Percentiles rank a stretch among this genome's conserved stretches.
These are phyloP conservation scores for Fraxinus paxiana DNA, from an alignment of 305 asterid species.

Conservation along the genomic window DNA sequence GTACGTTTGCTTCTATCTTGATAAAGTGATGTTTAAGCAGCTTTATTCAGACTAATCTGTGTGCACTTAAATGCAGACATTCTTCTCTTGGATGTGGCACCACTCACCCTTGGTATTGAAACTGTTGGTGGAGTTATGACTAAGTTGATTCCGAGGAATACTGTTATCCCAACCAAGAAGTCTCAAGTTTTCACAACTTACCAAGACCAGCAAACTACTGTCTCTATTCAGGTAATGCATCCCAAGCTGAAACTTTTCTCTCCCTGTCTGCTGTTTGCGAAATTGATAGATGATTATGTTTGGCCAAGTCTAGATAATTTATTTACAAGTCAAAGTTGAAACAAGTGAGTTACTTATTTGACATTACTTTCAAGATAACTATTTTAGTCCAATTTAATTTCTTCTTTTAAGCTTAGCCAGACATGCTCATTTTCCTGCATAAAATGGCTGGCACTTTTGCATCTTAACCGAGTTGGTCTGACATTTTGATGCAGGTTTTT, in stretches of 20 bases:
- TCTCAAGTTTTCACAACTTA: conserved; percentile 56
- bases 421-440: neutral
- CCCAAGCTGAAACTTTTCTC: neutral
- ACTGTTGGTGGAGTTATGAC: conserved; percentile 15
- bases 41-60: neutral
- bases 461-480: neutral
- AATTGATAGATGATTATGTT: neutral
- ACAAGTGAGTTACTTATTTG: neutral
- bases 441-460: neutral
- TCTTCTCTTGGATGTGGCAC: conserved; percentile 54
- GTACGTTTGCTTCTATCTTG: neutral
- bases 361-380: neutral
- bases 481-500: conserved; percentile 47
- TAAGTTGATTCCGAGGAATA: conserved; percentile 31
- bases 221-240: conserved; percentile 25
- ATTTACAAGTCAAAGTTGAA: neutral
- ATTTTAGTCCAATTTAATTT: neutral
- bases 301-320: neutral
- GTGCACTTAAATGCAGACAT: conserved; percentile 30
- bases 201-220: conserved; percentile 19
- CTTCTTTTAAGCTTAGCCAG: neutral
- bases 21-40: neutral
- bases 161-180: conserved; percentile 53
- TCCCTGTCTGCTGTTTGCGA: neutral
- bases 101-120: conserved; percentile 57